These are phyloP conservation scores for Calocybe indica DNA, from an alignment of 768 basidiomycete species.

Conservation along the genomic window DNA sequence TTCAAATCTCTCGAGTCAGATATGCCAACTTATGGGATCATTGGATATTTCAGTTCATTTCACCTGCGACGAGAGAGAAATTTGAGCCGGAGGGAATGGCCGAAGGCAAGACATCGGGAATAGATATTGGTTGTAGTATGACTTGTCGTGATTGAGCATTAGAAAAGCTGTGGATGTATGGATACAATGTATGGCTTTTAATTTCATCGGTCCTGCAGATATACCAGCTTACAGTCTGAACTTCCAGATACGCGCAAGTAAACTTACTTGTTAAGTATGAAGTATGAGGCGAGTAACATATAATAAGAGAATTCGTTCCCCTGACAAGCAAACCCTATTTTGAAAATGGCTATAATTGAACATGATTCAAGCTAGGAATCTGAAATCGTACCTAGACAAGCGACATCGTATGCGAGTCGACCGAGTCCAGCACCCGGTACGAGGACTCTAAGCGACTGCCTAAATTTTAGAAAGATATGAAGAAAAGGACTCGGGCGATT, in stretches of 20 bases:
- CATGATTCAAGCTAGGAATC: background rate
- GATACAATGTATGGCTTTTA: slow-evolving; percentile 74
- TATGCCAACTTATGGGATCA: background rate
- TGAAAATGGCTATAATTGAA: background rate
- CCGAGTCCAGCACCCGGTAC: slow-evolving; percentile 91
- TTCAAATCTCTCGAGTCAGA: slow-evolving; percentile 16
- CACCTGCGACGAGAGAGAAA: slow-evolving; percentile 85
- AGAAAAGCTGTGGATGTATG: slow-evolving; percentile 90
- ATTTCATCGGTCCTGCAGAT: slow-evolving; percentile 53
- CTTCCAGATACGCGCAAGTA: slow-evolving; percentile 1
- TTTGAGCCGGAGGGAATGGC: slow-evolving; percentile 57
- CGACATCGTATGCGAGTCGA: slow-evolving; percentile 83
- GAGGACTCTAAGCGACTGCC: slow-evolving; percentile 63
- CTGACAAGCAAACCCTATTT: slow-evolving; percentile 79
- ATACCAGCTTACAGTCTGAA: background rate
- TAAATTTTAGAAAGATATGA: slow-evolving; percentile 12
- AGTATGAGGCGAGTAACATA: slow-evolving; percentile 88
- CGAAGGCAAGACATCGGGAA: slow-evolving; percentile 84
- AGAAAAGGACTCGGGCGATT: background rate
- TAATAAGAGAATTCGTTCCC: slow-evolving; percentile 96
- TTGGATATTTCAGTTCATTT: slow-evolving; percentile 6
- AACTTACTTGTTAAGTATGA: slow-evolving; percentile 77
- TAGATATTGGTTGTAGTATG: slow-evolving; percentile 59
- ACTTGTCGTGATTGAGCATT: slow-evolving; percentile 57
- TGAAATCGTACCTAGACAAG: slow-evolving; percentile 55